Conservation (phyloP, 345 rosid genomes). For the Atalantia buxifolia region DNA sequence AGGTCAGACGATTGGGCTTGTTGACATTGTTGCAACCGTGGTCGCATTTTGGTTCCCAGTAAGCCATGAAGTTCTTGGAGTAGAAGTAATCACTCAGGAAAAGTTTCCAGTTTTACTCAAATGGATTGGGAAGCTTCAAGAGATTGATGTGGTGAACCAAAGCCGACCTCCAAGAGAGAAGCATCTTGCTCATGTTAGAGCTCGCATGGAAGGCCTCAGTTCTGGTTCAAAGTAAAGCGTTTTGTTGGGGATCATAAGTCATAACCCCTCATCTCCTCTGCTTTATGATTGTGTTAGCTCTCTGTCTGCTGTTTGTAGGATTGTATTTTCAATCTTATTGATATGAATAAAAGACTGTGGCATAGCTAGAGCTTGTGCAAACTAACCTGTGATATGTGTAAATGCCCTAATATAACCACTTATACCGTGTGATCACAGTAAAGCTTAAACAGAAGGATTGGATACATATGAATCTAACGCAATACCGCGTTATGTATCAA, state of each 20-base stretch:
- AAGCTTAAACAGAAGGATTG: too few species aligned
- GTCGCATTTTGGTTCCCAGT: constrained; percentile 7
- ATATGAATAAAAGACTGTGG: neutral
- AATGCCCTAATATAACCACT: too few species aligned
- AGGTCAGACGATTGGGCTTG: constrained; percentile 16
- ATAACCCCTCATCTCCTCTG: neutral
- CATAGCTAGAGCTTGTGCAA: too few species aligned
- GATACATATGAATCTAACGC: too few species aligned
- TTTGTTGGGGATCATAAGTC: neutral
- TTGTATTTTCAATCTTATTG: neutral
- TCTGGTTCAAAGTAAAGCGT: neutral
- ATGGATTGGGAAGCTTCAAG: constrained; percentile 20
- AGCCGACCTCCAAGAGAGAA: constrained; percentile 19
- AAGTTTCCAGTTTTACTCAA: constrained; percentile 17
- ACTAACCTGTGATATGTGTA: too few species aligned
- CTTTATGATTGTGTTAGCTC: neutral
- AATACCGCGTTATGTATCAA: too few species aligned
- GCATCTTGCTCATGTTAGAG: constrained; percentile 5
- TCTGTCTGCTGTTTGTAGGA: neutral
- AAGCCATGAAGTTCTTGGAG: constrained; percentile 1
- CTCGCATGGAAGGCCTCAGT: neutral
- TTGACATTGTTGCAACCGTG: constrained; percentile 13
- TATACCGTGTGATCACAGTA: too few species aligned
- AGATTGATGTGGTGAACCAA: constrained; percentile 10
- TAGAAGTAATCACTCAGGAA: neutral